phyloP scores from a whole-genome alignment of 768 basidiomycete genomes.

The Kwoniella botswanensis region DNA sequence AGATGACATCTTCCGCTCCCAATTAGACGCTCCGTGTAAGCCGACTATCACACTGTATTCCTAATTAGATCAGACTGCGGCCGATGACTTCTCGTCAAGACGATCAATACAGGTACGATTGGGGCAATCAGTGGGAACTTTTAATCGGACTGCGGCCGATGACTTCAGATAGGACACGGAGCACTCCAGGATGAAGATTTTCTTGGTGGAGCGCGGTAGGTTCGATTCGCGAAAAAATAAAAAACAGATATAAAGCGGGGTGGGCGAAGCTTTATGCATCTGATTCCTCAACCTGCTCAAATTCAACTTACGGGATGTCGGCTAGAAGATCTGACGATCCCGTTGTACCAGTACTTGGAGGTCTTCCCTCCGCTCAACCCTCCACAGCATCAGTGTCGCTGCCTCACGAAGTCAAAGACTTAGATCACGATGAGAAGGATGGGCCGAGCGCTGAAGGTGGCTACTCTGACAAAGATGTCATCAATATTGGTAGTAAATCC shows the following conservation, averaged over 20 bases:
- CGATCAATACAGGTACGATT: neutral
- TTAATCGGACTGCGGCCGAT: neutral
- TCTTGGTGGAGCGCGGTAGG: too few species aligned
- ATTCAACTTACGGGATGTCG: neutral
- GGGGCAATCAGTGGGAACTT: neutral
- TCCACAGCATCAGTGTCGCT: neutral
- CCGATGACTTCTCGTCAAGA: neutral
- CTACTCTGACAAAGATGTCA: neutral
- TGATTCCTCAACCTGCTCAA: neutral
- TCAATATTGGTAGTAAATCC: conserved; percentile 33
- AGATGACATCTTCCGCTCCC: neutral
- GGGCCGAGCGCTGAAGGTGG: conserved; percentile 6
- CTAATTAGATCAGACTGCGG: neutral
- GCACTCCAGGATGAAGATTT: neutral
- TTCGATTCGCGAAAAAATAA: too few species aligned
- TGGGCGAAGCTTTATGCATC: neutral
- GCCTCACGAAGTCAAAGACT: neutral
- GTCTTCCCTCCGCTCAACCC: neutral
- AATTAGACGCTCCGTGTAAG: neutral
- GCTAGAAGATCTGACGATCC: conserved; percentile 5
- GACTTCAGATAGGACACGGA: neutral
- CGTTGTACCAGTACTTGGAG: neutral
- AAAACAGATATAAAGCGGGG: neutral
- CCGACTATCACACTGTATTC: neutral
- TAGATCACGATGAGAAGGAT: conserved; percentile 15